Evolutionary conservation across 108 stramenopile species (phyloP).

Genomic region (Conticribra guillardii): DNA sequence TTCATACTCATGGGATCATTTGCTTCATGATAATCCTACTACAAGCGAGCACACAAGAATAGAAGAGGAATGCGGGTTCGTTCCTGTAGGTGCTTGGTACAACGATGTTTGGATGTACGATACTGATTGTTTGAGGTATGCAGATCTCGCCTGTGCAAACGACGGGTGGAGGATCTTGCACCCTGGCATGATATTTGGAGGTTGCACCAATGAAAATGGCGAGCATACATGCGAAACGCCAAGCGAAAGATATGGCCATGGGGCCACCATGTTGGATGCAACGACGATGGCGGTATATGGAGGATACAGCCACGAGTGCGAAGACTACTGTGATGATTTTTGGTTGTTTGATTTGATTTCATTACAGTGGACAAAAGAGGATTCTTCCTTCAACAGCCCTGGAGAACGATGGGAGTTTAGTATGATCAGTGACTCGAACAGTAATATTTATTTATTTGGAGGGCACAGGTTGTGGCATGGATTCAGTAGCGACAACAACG

Average conservation of each 20-base stretch:
- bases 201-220: constrained; percentile 60
- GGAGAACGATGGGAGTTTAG: constrained; percentile 71
- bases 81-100: constrained; percentile 62
- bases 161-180: constrained; percentile 72
- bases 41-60: constrained; percentile 31
- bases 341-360: constrained; percentile 78
- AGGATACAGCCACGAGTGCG: constrained; percentile 78
- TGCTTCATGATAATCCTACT: constrained; percentile 13
- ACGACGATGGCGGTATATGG: constrained; percentile 80
- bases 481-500: constrained; percentile 71
- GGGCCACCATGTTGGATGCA: constrained; percentile 73
- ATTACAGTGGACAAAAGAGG: constrained; percentile 61
- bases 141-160: constrained; percentile 57
- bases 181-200: constrained; percentile 68
- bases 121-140: constrained; percentile 65
- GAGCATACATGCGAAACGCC: constrained; percentile 67
- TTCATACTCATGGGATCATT: constrained; percentile 51
- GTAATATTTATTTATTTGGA: constrained; percentile 69
- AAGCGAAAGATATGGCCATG: constrained; percentile 75
- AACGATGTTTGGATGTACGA: constrained; percentile 88
- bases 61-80: constrained; percentile 57
- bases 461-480: constrained; percentile 91
- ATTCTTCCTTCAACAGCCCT: constrained; percentile 28
- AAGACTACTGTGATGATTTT: constrained; percentile 87
- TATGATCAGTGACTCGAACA: constrained; percentile 32